phyloP scores from a whole-genome alignment of 1,284 basidiomycete genomes.

The Cryptococcus maquisensis region DNA sequence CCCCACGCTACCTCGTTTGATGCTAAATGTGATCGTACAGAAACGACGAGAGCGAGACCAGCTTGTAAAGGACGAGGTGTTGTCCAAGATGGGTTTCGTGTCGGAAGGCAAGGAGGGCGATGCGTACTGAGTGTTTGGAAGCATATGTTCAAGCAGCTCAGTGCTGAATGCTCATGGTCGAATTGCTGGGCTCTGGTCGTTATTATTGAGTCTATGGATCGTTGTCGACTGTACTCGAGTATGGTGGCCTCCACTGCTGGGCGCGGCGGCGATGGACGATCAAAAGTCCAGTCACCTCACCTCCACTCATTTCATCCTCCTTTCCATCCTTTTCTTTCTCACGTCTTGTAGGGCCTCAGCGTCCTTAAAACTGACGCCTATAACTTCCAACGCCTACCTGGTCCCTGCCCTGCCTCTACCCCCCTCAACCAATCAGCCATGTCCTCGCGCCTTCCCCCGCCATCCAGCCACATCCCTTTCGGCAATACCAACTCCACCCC shows the following conservation, averaged over 20 bases:
- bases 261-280: background rate
- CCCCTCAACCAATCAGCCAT: background rate
- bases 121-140: slow-evolving; percentile 34
- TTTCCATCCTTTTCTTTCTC: background rate
- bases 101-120: slow-evolving; percentile 48
- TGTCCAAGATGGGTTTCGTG: slow-evolving; percentile 44
- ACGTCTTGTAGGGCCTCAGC: background rate
- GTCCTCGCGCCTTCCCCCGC: background rate
- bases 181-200: background rate
- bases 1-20: too few relatives aligned
- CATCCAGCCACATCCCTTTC: background rate
- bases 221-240: background rate
- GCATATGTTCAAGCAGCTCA: background rate
- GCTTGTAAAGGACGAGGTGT: slow-evolving; percentile 39
- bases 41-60: slow-evolving; percentile 42
- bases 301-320: background rate
- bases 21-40: slow-evolving; percentile 18
- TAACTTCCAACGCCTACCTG: background rate
- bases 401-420: background rate
- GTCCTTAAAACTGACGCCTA: background rate
- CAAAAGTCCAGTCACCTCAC: background rate
- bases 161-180: background rate
- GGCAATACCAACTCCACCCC: background rate
- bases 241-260: too few relatives aligned
- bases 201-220: slow-evolving; percentile 6